Evolutionary conservation across 192 early-diverging fungal species (phyloP), one percentile per base, ranked within the genome.

Genomic region (Podila horticola): DNA sequence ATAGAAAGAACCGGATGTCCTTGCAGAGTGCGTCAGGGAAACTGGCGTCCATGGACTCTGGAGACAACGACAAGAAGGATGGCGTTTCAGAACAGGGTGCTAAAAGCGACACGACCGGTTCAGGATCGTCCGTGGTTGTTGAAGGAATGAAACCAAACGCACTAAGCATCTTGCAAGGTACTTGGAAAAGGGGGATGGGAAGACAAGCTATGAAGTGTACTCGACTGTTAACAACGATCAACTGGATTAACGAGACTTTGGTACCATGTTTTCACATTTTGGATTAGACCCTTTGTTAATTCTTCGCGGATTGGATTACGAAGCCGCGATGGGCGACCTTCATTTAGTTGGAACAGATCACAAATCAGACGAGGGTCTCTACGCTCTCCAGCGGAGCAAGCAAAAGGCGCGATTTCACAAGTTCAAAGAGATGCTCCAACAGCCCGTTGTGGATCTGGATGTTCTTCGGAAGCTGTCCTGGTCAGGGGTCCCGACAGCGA

Each of bases 401-500:
- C 72, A 84, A 58, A 62, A 68, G 57, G 66, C 82, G 4, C 72
- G 85, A 15, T 84, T 84, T 15, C 74, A 74, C 34, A 84, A 85
- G 45, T 89, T 90, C 62, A 86, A 84, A 26, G 79, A 88, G 29
- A 73, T 88, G 22, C 62, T 90, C 2, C 73, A 83, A 5, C 74
- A 67, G 33, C 71, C 91, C 10, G 93, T 94, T 67, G 86, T 94
- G 3, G 93, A 95, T 84, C 67, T 94, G n/a, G 90, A 85, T 38
- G 90, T 89, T 51, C 86, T 99, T 28, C 89, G 94, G 30, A 91
- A 92, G 74, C 85, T 97, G 28, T 93, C 93, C 85, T 99, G 98
- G 98, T 90, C 92, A 36, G 98, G 98, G 1, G 94, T 99, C 31
- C 97, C 98, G 0, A 86, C 89, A 29, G 89, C 94, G 66, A 90